phyloP scores from a whole-genome alignment of 129 eudicot species.

The Lactuca sativa region DNA sequence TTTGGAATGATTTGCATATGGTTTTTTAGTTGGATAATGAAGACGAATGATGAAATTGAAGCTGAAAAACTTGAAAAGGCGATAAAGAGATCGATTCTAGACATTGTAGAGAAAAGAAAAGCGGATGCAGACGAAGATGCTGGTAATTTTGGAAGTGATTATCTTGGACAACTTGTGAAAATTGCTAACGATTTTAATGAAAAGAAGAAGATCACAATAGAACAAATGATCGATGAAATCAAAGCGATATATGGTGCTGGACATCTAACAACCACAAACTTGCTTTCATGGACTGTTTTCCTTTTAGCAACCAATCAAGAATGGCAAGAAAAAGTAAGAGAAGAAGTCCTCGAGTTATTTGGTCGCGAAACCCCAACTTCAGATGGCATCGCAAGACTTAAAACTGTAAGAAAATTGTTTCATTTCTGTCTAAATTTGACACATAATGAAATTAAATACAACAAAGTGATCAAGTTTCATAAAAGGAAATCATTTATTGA shows the following conservation, averaged over 20 bases:
- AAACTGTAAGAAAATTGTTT: slow-evolving; percentile 37
- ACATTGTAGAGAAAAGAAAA: slow-evolving; percentile 43
- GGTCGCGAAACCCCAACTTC: slow-evolving; percentile 38
- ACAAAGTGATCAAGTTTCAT: no score
- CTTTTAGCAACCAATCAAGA: slow-evolving; percentile 49
- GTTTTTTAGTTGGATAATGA: slow-evolving; percentile 37
- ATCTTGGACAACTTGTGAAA: slow-evolving; percentile 52
- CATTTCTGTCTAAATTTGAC: neutral
- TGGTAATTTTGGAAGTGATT: slow-evolving; percentile 44
- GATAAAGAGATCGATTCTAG: slow-evolving; percentile 50
- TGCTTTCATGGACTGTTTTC: slow-evolving; percentile 45
- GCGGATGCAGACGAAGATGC: slow-evolving; percentile 21
- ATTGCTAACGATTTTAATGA: slow-evolving; percentile 31
- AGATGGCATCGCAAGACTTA: slow-evolving; percentile 53
- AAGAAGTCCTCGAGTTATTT: slow-evolving; percentile 41
- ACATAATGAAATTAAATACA: no score
- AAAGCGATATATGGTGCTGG: slow-evolving; percentile 54
- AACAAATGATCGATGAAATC: slow-evolving; percentile 53
- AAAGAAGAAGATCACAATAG: slow-evolving; percentile 39
- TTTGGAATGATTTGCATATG: neutral
- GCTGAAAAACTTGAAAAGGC: slow-evolving; percentile 52
- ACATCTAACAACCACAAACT: slow-evolving; percentile 49
- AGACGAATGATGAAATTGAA: slow-evolving; percentile 56
- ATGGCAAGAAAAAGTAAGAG: slow-evolving; percentile 58
- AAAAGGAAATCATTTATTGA: no score